phyloP scores from a whole-genome alignment of 2,329 filamentous ascomycete genomes.

The Paracamarosporium sp. region DNA sequence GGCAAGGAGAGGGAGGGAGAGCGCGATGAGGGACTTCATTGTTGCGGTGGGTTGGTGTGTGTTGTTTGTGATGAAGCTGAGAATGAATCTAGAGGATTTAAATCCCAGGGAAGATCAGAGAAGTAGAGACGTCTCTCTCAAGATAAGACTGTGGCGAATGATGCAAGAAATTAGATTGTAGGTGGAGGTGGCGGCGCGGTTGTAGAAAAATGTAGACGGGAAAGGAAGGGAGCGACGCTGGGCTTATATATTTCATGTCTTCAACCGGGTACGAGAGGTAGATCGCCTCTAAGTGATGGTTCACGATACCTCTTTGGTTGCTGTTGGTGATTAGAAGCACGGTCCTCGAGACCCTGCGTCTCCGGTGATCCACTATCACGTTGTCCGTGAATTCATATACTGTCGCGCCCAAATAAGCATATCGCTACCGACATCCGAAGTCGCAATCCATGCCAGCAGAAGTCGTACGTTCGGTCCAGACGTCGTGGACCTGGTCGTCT shows the following conservation, averaged over 20 bases:
- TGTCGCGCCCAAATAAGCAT: conserved; percentile 23
- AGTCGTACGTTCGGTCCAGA: conserved; percentile 19
- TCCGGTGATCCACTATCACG: conserved; percentile 19
- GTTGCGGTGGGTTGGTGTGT: conserved; percentile 5
- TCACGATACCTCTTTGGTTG: conserved; percentile 15
- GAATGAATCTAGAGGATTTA: conserved; percentile 1
- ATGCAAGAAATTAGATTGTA: conserved; percentile 1
- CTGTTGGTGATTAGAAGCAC: conserved; percentile 17
- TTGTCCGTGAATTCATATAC: not conserved
- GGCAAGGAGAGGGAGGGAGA: conserved; percentile 30
- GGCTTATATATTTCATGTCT: conserved; percentile 30
- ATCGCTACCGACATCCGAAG: conserved; percentile 20
- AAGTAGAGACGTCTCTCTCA: not conserved
- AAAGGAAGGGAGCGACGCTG: conserved; percentile 26
- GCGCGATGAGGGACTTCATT: conserved; percentile 35
- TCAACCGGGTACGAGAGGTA: conserved; percentile 30
- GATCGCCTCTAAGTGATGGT: conserved; percentile 19
- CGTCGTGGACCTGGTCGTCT: conserved; percentile 18
- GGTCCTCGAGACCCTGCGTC: conserved; percentile 24
- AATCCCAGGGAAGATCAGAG: conserved; percentile 1
- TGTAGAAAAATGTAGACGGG: conserved; percentile 9
- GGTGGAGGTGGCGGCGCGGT: conserved; percentile 7
- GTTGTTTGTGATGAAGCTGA: not conserved
- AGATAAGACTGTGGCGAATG: not conserved
- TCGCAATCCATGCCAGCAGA: conserved; percentile 11